phyloP scores from a whole-genome alignment of 441 rosid genomes.

The Sinapis alba region DNA sequence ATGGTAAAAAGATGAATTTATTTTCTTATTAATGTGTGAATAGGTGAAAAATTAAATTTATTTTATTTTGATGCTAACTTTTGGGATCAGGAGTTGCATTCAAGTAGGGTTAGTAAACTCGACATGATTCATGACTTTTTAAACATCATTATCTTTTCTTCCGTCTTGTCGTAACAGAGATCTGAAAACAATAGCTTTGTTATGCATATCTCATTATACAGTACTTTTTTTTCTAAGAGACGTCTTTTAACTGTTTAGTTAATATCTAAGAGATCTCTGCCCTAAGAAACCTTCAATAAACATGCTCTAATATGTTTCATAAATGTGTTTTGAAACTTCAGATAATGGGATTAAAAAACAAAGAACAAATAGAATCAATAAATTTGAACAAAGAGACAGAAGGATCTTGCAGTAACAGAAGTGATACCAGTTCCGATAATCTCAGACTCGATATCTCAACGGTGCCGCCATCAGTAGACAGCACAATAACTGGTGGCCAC shows the following conservation, averaged over 20 bases:
- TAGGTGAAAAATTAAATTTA: background rate
- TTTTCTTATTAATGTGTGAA: background rate
- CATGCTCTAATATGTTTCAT: background rate
- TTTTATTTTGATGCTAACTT: slow-evolving; percentile 1
- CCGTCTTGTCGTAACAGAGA: slow-evolving; percentile 25
- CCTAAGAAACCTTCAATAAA: no score
- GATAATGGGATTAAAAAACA: slow-evolving; percentile 82
- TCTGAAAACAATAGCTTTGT: slow-evolving; percentile 23
- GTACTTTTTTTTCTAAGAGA: background rate
- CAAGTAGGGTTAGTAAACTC: slow-evolving; percentile 36
- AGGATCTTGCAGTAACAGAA: slow-evolving; percentile 90
- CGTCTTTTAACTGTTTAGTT: no score
- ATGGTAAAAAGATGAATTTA: background rate
- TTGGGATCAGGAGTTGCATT: slow-evolving; percentile 29
- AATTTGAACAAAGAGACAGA: slow-evolving; percentile 96
- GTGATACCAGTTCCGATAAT: slow-evolving; percentile 82
- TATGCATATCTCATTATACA: slow-evolving; percentile 31
- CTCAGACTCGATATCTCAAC: slow-evolving; percentile 80
- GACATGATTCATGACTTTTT: slow-evolving; percentile 35
- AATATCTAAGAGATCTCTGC: no score
- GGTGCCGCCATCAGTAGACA: slow-evolving; percentile 69
- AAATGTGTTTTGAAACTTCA: slow-evolving; percentile 34
- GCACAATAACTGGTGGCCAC: slow-evolving; percentile 51
- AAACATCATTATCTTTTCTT: slow-evolving; percentile 23
- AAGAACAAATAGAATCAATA: slow-evolving; percentile 82